Conservation (phyloP, 768 basidiomycete species). For the Kwoniella dendrophila region DNA sequence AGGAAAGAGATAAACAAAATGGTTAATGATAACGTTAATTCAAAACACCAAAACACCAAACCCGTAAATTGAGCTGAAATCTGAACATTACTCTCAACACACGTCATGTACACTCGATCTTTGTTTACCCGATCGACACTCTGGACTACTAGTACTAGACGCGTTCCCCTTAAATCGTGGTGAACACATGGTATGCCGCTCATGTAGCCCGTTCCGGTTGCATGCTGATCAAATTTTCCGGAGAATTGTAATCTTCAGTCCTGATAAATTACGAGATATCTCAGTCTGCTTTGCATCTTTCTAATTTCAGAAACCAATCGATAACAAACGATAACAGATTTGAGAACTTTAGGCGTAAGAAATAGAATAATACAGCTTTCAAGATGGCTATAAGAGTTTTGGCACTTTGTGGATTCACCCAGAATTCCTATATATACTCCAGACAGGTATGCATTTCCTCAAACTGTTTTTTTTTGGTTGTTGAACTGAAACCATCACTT, state of each 20-base stretch:
- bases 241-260: background rate
- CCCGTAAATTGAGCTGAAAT: no score
- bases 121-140: conserved; percentile 13
- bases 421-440: conserved; percentile 50
- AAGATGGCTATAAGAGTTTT: conserved; percentile 36
- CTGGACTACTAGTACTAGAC: background rate
- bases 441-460: conserved; percentile 38
- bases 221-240: background rate
- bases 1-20: background rate
- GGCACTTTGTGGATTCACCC: conserved; percentile 53
- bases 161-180: background rate
- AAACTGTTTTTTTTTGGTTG: background rate
- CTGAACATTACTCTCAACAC: background rate
- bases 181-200: background rate
- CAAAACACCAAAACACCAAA: no score
- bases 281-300: background rate
- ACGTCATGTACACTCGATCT: conserved; percentile 9
- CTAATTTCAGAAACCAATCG: background rate
- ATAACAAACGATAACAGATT: no score
- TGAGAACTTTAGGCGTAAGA: no score
- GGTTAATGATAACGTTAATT: background rate
- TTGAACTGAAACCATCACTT: background rate
- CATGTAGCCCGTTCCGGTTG: background rate
- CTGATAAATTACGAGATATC: background rate
- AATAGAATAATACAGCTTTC: background rate